phyloP scores from a whole-genome alignment of 805 yeast species.

The Kodamaea jinghongensis region DNA sequence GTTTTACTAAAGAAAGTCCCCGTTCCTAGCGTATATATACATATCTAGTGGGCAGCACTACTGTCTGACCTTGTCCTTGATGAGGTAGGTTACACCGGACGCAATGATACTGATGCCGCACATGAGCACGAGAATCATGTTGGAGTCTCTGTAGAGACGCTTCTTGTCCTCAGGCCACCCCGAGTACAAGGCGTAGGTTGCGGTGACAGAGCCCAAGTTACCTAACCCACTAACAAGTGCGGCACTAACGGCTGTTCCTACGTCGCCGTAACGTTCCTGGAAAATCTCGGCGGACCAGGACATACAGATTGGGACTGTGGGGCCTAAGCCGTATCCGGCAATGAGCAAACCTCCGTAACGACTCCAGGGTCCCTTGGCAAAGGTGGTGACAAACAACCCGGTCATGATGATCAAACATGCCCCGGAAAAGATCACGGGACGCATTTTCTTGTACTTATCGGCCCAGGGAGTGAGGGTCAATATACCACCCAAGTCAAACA shows the following conservation, averaged over 20 bases:
- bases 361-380: conserved; percentile 70
- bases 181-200: conserved; percentile 78
- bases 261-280: conserved; percentile 69
- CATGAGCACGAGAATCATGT: conserved; percentile 81
- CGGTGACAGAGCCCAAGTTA: conserved; percentile 79
- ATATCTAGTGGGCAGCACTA: too few species aligned
- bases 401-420: conserved; percentile 66
- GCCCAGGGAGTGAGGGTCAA: conserved; percentile 75
- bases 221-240: conserved; percentile 87
- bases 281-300: conserved; percentile 78
- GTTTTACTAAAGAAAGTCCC: too few species aligned
- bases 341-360: conserved; percentile 77
- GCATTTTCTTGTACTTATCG: conserved; percentile 56
- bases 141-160: conserved; percentile 62
- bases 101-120: conserved; percentile 68
- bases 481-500: conserved; percentile 77
- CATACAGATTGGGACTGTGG: conserved; percentile 88
- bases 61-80: conserved; percentile 33
- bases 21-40: too few species aligned
- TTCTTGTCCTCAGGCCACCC: conserved; percentile 83
- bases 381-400: conserved; percentile 76
- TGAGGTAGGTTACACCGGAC: conserved; percentile 30
- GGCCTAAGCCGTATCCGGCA: conserved; percentile 86
- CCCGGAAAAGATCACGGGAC: conserved; percentile 61
- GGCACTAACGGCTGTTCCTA: conserved; percentile 79